Evolutionary conservation across 139 green algal genomes (phyloP).

Genomic region (Penium margaritaceum): DNA sequence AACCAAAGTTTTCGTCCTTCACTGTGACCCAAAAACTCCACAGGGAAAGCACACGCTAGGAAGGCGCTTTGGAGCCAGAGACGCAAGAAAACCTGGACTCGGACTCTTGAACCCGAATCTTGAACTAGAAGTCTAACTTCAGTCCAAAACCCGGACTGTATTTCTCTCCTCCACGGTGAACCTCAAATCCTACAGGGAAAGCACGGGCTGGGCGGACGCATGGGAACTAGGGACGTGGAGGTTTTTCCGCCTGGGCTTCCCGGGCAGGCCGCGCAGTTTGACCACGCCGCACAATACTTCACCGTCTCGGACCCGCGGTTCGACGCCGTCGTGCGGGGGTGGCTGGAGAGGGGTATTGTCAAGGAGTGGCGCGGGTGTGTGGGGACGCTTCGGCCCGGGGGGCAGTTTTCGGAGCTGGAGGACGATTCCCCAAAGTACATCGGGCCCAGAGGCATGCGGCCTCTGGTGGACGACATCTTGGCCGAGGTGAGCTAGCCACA

Average conservation of each 20-base stretch:
- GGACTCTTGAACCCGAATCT: too few relatives aligned
- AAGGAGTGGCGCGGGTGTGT: slow-evolving; percentile 55
- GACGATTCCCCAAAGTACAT: slow-evolving; percentile 48
- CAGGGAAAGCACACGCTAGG: too few relatives aligned
- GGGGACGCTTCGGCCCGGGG: slow-evolving; percentile 31
- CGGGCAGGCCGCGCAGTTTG: slow-evolving; percentile 50
- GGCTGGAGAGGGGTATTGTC: slow-evolving; percentile 50
- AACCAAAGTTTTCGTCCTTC: too few relatives aligned
- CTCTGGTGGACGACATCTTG: too few relatives aligned
- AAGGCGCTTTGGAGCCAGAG: too few relatives aligned
- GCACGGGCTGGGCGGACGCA: slow-evolving; percentile 60
- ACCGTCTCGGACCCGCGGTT: slow-evolving; percentile 40
- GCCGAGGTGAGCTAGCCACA: too few relatives aligned
- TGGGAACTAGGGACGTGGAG: slow-evolving; percentile 62
- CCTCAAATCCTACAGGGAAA: slow-evolving; percentile 54
- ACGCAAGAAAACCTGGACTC: too few relatives aligned
- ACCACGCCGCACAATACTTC: slow-evolving; percentile 66
- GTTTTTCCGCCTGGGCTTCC: too few relatives aligned
- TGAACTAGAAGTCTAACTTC: too few relatives aligned
- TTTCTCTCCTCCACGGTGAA: too few relatives aligned
- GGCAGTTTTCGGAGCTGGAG: slow-evolving; percentile 43
- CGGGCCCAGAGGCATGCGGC: slow-evolving; percentile 53
- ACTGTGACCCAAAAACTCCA: too few relatives aligned
- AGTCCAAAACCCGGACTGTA: too few relatives aligned
- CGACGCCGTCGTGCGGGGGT: slow-evolving; percentile 43